phyloP scores from a whole-genome alignment of 2,329 filamentous ascomycete genomes.

The Ophiostoma novo-ulmi region DNA sequence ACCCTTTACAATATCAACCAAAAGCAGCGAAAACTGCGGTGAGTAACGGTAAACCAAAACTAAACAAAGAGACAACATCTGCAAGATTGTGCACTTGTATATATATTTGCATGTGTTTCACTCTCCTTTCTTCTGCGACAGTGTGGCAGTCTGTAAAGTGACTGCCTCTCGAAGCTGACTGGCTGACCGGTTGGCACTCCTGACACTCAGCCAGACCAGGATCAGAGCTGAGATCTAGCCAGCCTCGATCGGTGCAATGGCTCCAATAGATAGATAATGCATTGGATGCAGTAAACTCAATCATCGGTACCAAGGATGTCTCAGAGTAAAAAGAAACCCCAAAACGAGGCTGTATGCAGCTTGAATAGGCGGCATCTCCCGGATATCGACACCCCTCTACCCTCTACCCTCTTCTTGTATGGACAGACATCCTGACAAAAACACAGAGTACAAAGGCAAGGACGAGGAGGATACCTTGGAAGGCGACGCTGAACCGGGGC shows the following conservation, averaged over 20 bases:
- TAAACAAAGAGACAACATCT: background rate
- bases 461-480: background rate
- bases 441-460: background rate
- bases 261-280: background rate
- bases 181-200: background rate
- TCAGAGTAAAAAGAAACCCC: background rate
- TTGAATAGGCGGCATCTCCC: background rate
- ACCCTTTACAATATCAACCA: background rate
- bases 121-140: background rate
- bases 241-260: background rate
- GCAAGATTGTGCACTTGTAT: background rate
- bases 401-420: background rate
- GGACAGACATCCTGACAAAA: background rate
- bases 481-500: slow-evolving; percentile 16
- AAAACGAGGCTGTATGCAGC: too few species aligned
- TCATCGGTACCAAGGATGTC: background rate
- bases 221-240: background rate
- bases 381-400: background rate
- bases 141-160: background rate
- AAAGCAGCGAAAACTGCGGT: background rate
- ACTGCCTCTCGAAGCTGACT: background rate
- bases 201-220: background rate
- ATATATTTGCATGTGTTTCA: too few species aligned
- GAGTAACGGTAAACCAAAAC: background rate
- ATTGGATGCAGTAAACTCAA: background rate